A percentile compares a stretch with the other conserved stretches of the same genome.
Conservation (phyloP, 257 asterid genomes). For the Solanum sejunctum region DNA sequence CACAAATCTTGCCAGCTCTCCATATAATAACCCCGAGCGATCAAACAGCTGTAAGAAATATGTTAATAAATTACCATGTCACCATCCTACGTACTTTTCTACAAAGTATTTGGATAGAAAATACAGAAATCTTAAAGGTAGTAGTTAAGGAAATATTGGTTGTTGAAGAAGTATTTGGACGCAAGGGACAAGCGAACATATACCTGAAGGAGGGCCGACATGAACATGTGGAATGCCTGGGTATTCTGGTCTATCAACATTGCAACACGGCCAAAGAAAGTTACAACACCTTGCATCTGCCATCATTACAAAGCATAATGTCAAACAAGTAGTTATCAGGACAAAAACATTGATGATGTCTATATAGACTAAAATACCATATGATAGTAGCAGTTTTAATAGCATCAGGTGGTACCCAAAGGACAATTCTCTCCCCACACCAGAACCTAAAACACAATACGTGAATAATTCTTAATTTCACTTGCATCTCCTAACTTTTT, state of each 20-base stretch:
- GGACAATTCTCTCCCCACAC: not conserved
- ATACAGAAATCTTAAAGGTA: not conserved
- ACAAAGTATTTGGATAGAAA: not conserved
- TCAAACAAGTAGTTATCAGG: not conserved
- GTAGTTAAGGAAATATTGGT: not conserved
- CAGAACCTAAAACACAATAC: not conserved
- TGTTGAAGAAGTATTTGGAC: not conserved
- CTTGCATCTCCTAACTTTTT: not conserved
- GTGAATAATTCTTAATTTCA: not conserved
- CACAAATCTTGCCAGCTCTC: conserved; percentile 93
- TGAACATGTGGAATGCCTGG: conserved; percentile 92
- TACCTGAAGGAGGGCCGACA: conserved; percentile 73
- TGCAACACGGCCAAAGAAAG: conserved; percentile 78
- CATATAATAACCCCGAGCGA: conserved; percentile 83
- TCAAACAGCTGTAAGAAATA: conserved; percentile 60
- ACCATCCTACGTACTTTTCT: not conserved
- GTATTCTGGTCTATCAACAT: conserved; percentile 88
- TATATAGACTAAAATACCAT: not conserved
- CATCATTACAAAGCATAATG: conserved; percentile 2
- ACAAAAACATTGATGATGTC: not conserved
- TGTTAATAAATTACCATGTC: not conserved
- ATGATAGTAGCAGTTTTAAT: not conserved
- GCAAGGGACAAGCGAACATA: not conserved
- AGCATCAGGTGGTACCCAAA: not conserved
- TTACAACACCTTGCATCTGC: conserved; percentile 93